A percentile compares a stretch with the other conserved stretches of the same genome.
phyloP scores from a whole-genome alignment of 2,329 filamentous ascomycete species.

The Hymenoscyphus fructigenus region DNA sequence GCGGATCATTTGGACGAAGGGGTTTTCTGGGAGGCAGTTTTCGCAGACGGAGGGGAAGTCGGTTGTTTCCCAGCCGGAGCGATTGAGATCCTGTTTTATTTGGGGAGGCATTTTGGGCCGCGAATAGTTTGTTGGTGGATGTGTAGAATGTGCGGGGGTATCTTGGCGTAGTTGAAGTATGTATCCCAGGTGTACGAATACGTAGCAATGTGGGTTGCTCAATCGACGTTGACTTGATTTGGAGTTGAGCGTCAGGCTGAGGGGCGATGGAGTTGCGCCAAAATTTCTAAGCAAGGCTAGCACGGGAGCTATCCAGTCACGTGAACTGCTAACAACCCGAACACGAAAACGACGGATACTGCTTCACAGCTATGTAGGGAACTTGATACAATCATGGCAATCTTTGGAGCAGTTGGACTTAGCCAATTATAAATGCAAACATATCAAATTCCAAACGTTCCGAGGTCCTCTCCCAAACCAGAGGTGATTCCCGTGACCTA shows the following conservation, averaged over 20 bases:
- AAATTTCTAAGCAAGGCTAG: conserved; percentile 5
- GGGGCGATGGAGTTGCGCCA: conserved; percentile 1
- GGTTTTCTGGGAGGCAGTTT: conserved; percentile 91
- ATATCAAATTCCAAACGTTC: background rate
- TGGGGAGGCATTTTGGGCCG: conserved; percentile 71
- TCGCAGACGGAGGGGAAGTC: conserved; percentile 89
- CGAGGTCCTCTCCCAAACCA: background rate
- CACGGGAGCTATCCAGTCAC: background rate
- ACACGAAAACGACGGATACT: background rate
- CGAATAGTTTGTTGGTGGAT: background rate
- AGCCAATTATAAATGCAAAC: background rate
- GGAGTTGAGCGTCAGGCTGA: conserved; percentile 5
- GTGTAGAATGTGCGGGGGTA: background rate
- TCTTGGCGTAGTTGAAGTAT: background rate
- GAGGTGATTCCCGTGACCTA: background rate
- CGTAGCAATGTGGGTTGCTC: no score
- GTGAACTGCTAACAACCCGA: background rate
- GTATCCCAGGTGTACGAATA: background rate
- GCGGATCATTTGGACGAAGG: conserved; percentile 98
- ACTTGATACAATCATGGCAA: no score
- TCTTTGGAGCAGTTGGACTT: background rate
- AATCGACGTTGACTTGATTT: background rate
- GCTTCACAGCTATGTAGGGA: no score
- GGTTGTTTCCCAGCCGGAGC: conserved; percentile 93
- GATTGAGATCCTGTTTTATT: conserved; percentile 94